Percentiles rank a stretch among this genome's conserved stretches.
Evolutionary conservation across 140 eudicot species (phyloP).

Genomic region (Anethum foeniculum): DNA sequence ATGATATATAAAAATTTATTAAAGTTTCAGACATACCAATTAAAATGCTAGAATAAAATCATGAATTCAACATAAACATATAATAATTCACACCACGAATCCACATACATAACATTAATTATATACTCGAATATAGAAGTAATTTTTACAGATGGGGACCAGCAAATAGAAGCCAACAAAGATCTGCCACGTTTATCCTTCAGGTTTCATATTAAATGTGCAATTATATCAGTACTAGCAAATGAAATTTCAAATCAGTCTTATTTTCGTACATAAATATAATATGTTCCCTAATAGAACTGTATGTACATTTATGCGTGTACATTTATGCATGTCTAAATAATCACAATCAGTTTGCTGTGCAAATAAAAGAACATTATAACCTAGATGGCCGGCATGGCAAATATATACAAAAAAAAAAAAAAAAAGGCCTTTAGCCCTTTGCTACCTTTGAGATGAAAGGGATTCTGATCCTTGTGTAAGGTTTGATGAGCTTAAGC

Average conservation of each 20-base stretch:
- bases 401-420: neutral
- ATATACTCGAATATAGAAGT: neutral
- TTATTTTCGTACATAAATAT: neutral
- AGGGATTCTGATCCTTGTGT: slow-evolving; percentile 93
- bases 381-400: neutral
- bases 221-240: neutral
- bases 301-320: neutral
- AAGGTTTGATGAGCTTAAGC: slow-evolving; percentile 95
- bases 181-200: neutral
- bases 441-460: slow-evolving; percentile 73
- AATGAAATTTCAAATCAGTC: neutral
- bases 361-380: neutral
- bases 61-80: neutral
- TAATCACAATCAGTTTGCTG: neutral
- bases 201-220: neutral
- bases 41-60: too few relatives aligned
- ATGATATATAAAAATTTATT: neutral
- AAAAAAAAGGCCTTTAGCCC: neutral
- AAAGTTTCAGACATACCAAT: too few relatives aligned
- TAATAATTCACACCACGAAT: neutral
- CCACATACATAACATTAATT: neutral
- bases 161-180: neutral
- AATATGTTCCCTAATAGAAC: neutral
- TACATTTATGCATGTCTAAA: neutral
- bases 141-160: neutral